Conservation (phyloP, 2,329 filamentous ascomycete genomes). For the Oidium heveae region DNA sequence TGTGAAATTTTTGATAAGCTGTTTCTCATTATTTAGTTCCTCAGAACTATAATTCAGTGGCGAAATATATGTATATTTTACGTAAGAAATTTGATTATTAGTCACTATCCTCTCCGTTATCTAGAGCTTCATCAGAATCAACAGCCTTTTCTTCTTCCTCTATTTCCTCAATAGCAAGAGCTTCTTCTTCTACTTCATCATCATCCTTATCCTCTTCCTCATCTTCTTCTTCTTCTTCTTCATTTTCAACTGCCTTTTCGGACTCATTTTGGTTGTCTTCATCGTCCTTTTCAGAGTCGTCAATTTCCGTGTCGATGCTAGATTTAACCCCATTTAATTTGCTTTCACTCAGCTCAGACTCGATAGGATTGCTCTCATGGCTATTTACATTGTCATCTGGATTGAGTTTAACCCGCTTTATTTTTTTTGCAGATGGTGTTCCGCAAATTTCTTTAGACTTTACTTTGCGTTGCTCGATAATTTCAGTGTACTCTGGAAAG, state of each 20-base stretch:
- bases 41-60: too few species aligned
- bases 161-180: background rate
- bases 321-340: background rate
- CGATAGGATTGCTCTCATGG: background rate
- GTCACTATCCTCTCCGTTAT: conserved; percentile 2
- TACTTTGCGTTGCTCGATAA: conserved; percentile 1
- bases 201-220: conserved; percentile 19
- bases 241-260: conserved; percentile 16
- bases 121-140: conserved; percentile 1
- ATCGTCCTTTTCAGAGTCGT: conserved; percentile 37
- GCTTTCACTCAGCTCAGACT: background rate
- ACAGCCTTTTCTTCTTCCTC: background rate
- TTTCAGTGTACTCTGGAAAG: conserved; percentile 4
- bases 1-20: too few species aligned
- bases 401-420: background rate
- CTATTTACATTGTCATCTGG: background rate
- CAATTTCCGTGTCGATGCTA: conserved; percentile 40
- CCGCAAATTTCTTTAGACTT: conserved; percentile 38
- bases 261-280: conserved; percentile 25
- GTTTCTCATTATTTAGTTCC: too few species aligned
- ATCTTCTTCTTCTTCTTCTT: conserved; percentile 23
- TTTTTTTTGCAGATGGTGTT: background rate
- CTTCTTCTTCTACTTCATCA: background rate
- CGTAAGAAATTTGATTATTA: background rate
- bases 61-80: background rate